Conservation (phyloP, 108 stramenopile species). For the Cyclotella sp. region DNA sequence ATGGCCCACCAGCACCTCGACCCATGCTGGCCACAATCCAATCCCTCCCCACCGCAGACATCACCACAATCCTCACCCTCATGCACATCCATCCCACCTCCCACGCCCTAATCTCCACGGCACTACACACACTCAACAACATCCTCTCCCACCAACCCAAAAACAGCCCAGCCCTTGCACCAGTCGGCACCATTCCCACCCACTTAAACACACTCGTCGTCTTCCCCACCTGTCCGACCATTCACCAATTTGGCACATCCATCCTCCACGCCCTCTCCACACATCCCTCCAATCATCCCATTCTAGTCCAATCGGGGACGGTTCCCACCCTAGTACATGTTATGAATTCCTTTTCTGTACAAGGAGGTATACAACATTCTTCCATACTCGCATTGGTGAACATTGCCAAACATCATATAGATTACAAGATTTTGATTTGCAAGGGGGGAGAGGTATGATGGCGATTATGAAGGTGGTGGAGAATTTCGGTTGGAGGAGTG, state of each 20-base stretch:
- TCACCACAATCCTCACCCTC: neutral
- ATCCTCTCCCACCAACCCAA: neutral
- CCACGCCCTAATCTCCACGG: neutral
- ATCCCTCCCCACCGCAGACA: conserved; percentile 1
- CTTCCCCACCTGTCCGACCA: no score
- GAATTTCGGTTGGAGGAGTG: neutral
- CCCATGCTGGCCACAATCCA: neutral
- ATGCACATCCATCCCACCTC: neutral
- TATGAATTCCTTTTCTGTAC: neutral
- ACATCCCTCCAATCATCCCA: neutral
- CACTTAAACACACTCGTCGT: neutral
- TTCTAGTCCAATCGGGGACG: neutral
- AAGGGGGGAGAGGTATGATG: neutral
- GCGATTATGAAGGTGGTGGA: conserved; percentile 1
- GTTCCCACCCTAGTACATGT: neutral
- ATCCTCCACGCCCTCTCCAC: neutral
- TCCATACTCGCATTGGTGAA: conserved; percentile 2
- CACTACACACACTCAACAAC: neutral
- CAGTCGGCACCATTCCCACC: neutral
- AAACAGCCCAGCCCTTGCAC: neutral
- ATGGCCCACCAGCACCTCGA: neutral
- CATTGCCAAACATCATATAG: conserved; percentile 1
- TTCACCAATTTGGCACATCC: neutral
- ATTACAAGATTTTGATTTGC: neutral
- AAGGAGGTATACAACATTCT: neutral